Conservation (phyloP, 805 yeast genomes). For the Candida piceae region DNA sequence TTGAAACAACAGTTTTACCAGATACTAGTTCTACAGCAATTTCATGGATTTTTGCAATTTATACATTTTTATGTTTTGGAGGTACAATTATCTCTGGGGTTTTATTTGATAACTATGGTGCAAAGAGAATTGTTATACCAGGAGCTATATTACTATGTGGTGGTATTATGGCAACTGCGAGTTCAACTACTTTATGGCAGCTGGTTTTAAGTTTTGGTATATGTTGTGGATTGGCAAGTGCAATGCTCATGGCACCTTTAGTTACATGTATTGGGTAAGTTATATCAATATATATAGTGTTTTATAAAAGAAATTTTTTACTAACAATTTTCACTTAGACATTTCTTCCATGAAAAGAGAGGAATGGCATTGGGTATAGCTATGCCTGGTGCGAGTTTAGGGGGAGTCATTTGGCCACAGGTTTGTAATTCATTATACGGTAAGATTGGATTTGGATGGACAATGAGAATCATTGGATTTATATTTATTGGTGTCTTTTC, state of each 20-base stretch:
- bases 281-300: no score
- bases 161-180: slow-evolving; percentile 42
- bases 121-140: slow-evolving; percentile 30
- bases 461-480: slow-evolving; percentile 49
- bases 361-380: slow-evolving; percentile 60
- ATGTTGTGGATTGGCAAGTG: slow-evolving; percentile 40
- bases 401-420: slow-evolving; percentile 52
- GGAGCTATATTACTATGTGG: slow-evolving; percentile 34
- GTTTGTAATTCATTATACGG: slow-evolving; percentile 45
- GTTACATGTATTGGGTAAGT: slow-evolving; percentile 45
- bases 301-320: no score
- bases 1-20: slow-evolving; percentile 46
- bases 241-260: slow-evolving; percentile 38
- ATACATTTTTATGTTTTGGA: slow-evolving; percentile 36
- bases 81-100: slow-evolving; percentile 39
- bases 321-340: slow-evolving; percentile 46
- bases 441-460: slow-evolving; percentile 55
- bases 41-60: slow-evolving; percentile 70
- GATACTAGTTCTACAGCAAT: slow-evolving; percentile 42
- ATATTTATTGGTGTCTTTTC: slow-evolving; percentile 32
- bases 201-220: slow-evolving; percentile 49
- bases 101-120: slow-evolving; percentile 42
- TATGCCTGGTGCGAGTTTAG: slow-evolving; percentile 54
- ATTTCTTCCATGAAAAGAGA: slow-evolving; percentile 54
- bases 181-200: slow-evolving; percentile 41